Evolutionary conservation across 2,329 filamentous ascomycete species (phyloP).

Genomic region (Aspergillus japonicus): DNA sequence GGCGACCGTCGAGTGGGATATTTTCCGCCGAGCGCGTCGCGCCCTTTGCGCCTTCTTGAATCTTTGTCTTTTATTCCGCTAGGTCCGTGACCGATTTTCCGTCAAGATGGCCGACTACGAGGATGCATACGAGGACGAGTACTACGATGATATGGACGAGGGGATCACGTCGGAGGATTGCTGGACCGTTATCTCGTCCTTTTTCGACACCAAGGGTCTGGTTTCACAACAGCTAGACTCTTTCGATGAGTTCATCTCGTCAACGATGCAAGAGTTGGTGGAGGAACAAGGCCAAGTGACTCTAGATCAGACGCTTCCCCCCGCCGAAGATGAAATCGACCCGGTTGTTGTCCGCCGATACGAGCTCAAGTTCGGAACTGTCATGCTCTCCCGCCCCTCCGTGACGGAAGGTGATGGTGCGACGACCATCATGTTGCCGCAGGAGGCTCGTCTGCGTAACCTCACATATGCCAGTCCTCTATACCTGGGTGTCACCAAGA

Average conservation of each 20-base stretch:
- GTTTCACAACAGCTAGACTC: slow-evolving; percentile 98
- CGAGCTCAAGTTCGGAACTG: slow-evolving; percentile 88
- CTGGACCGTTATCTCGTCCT: slow-evolving; percentile 95
- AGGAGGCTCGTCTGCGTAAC: slow-evolving; percentile 93
- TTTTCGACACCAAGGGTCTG: slow-evolving; percentile 93
- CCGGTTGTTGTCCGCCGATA: slow-evolving; percentile 86
- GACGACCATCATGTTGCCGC: slow-evolving; percentile 80
- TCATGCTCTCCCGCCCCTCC: slow-evolving; percentile 84
- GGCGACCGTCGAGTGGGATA: slow-evolving; percentile 17
- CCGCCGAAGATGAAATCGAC: slow-evolving; percentile 67
- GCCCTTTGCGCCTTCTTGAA: slow-evolving; percentile 24
- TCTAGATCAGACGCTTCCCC: slow-evolving; percentile 88
- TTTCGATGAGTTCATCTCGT: slow-evolving; percentile 93
- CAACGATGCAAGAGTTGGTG: slow-evolving; percentile 91
- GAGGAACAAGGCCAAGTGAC: slow-evolving; percentile 87
- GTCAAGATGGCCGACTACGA: slow-evolving; percentile 56
- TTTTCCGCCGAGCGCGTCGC: slow-evolving; percentile 27
- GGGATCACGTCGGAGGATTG: slow-evolving; percentile 94
- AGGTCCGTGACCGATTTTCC: slow-evolving; percentile 12
- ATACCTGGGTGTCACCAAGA: slow-evolving; percentile 84
- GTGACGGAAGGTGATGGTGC: slow-evolving; percentile 91
- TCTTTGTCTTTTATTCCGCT: slow-evolving; percentile 2
- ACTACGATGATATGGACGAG: slow-evolving; percentile 66
- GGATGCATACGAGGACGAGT: slow-evolving; percentile 66
- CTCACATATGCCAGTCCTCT: slow-evolving; percentile 92